Evolutionary conservation across 352 stramenopile species (phyloP), one percentile per base, ranked within the genome.

Genomic region (Phytophthora capsici): DNA sequence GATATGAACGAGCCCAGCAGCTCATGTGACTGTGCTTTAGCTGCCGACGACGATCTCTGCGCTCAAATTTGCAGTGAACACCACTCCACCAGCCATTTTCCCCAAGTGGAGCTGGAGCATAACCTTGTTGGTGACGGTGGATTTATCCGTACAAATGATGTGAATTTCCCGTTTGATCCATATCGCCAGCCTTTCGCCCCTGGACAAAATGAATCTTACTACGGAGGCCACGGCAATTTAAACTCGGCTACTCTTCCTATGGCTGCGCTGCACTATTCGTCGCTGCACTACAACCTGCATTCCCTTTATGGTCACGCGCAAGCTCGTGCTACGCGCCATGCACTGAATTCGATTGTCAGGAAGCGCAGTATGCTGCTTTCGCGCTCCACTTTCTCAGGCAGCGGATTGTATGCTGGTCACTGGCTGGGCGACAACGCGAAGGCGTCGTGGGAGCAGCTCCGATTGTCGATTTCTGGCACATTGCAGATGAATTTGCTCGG

Each of bases 281-380:
- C 86, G 8, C 73, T 94, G 16, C 82, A 96, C 54, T 97, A 96
- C 71, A 94, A 97, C 47, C 40, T 95, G 0, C 90, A 97, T 57
- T 94, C 86, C 16, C 34, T 97, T 0, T 96, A 96, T 45, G 89
- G 90, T 0, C 80, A 91, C 32, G 73, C 73, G 0, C 80, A 96
- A 41, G 66, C 80, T 20, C 79, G 75, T 23, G 58, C 68, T 17
- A 96, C 89, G 2, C 73, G 69, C 1, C 10, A 74, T 4, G 82
- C 73, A 0, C 36, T 96, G 12, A 63, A 90, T 10, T 4, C 40
- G 0, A 76, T 96, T 14, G 38, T 91, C 8, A 48, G 71, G 6
- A 83, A 84, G 36, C 82, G 90, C 12, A 86, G 79, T 63, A 28
- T 97, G 7, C 44, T 93, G 5, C 50, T 96, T 5, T 91, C 83